Conservation (phyloP, 768 basidiomycete species). For the Dentipellis sp. region DNA sequence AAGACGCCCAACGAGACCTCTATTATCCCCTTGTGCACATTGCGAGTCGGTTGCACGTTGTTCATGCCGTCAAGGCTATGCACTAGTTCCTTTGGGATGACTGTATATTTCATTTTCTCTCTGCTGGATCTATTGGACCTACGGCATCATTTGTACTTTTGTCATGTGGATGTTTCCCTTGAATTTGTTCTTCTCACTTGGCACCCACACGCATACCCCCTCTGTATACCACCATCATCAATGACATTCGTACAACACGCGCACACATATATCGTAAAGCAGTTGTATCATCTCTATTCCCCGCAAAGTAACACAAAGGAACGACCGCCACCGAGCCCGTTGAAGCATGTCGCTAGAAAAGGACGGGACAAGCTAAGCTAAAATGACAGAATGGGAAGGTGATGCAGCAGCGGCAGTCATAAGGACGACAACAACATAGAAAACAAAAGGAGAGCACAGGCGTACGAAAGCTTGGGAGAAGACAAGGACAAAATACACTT, state of each 20-base stretch:
- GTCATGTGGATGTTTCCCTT: not conserved
- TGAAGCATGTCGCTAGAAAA: constrained; percentile 19
- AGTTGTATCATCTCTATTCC: constrained; percentile 55
- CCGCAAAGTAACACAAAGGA: constrained; percentile 43
- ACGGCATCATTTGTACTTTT: constrained; percentile 6
- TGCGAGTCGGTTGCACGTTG: constrained; percentile 48
- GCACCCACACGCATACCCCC: constrained; percentile 12
- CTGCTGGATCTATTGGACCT: constrained; percentile 3
- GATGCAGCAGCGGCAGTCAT: constrained; percentile 12
- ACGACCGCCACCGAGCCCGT: constrained; percentile 44
- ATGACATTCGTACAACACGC: constrained; percentile 12
- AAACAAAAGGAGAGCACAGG: constrained; percentile 25
- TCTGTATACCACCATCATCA: constrained; percentile 12
- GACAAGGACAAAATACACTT: constrained; percentile 1
- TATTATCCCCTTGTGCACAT: constrained; percentile 47
- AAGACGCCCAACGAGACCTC: constrained; percentile 55
- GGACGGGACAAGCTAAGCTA: constrained; percentile 22
- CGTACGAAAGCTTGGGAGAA: constrained; percentile 37
- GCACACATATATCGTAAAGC: constrained; percentile 23
- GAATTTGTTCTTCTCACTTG: not conserved
- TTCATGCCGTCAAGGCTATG: constrained; percentile 34
- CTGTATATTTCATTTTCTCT: constrained; percentile 1
- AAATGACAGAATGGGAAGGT: constrained; percentile 12
- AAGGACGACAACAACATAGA: constrained; percentile 22
- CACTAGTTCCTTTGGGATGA: not conserved